Evolutionary conservation across 768 basidiomycete species (phyloP), one percentile per base, ranked within the genome.

Genomic region (Roridomyces roridus): DNA sequence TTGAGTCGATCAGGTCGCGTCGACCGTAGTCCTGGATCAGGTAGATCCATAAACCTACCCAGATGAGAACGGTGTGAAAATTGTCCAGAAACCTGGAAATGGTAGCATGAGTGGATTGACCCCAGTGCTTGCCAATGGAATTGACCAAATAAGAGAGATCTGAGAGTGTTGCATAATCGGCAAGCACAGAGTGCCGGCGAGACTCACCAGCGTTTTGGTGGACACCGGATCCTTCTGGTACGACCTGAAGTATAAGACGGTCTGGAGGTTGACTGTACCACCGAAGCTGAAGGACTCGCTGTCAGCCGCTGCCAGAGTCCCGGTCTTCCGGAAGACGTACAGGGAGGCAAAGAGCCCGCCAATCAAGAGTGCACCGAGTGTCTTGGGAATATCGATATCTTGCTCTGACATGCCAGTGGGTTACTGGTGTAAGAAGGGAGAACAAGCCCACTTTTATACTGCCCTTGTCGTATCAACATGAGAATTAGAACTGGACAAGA

Each of bases 61-160:
- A 70, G 36, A 77, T 69, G 48, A 77, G 39, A 26, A 65, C 42
- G 12, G 72, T 72, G 60, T 77, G 75, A 9, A 44, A 23, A 17
- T 64, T 61, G 45, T 77, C 75, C 35, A 77, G 1, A 48, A 0
- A 76, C 62, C 65, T 37, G 10, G 3, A 10, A 34, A 15, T 34
- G 15, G 2, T 3, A 15, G 15, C 31, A 11, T 34, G 3, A 34
- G 31, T 34, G n/a, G n/a, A n/a, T 34, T 8, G 2, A 34, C 3
- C 15, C 31, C 31, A 15, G 10, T 34, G 31, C 31, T 34, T 10
- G 31, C 31, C 15, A n/a, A n/a, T 8, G 7, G 31, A 34, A 11
- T 15, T 34, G 11, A 34, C 31, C 31, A 34, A 34, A 34, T 34
- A 10, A 34, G 14, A 31, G 14, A 31, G 29, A 31, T 14, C 29